Base-by-base conservation (phyloP, 495 filamentous ascomycete genomes). In the Glutinoglossum americanum region DNA sequence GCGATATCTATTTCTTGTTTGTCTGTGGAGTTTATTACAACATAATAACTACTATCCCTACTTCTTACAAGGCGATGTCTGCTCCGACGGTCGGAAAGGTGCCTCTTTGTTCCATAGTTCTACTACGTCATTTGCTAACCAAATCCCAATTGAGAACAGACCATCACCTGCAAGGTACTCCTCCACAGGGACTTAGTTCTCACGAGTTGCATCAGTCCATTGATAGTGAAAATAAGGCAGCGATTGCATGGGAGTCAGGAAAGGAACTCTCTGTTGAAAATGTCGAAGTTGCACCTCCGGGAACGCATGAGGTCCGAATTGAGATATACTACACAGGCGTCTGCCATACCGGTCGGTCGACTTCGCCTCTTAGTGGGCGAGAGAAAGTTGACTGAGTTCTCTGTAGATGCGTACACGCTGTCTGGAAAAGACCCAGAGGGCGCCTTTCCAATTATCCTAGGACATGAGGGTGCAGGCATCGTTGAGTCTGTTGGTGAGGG, bases 341-440 rank as follows among this genome's bases (percentile, higher is more conserved):
- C 65, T 98, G 92, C 74, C 92, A 98, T 72, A 98, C 92, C 64
- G 88, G 88, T 94, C 71, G 63, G 72, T 57, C 58, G 28, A 27
- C 48, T 5, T 27, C 44, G 25, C 15, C 45, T 37, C 49, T 21
- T 19, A 59, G 13, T 51, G 19, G n/a, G 11, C 7, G 1, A 19
- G 25, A 53, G 41, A 10, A 45, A 21, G 26, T 35, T 32, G 55
- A 23, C 37, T 60, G 41, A 60, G 25, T 45, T 32, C 54, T 56
- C 51, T 56, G 41, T 59, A 88, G 92, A 98, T 78, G 92, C 92
- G 68, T 98, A 97, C 75, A 98, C 92, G 23, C 77, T 98, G 59
- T 96, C 90, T 21, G 92, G 92, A 60, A 95, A 96, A 74, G 92
- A 98, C 64, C 92, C 93, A 45, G 92, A 98, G 72, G 92, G 92